Evolutionary conservation across 768 basidiomycete genomes (phyloP), one percentile per base, ranked within the genome.

Genomic region (Pulveroboletus frians): DNA sequence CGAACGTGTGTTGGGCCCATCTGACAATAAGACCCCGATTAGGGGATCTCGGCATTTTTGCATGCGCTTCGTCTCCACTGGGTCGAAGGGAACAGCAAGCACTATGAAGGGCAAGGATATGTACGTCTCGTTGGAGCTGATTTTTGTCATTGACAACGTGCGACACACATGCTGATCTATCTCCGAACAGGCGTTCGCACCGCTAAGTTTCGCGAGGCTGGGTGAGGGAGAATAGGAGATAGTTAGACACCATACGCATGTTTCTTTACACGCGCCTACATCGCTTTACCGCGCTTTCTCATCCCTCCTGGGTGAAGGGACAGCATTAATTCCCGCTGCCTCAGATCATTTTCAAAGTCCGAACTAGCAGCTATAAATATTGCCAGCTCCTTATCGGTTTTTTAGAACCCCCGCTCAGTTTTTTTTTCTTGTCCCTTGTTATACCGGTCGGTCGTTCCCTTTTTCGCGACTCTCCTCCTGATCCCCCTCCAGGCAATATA

Each of bases 31-130:
- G 31, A 42, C 34, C 5, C 45, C 21, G 51, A 52, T 42, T 59
- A 93, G 89, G 93, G 95, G 57, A 76, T 97, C 30, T 92, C 88
- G 61, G 95, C 95, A 32, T 97, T 98, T 75, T 70, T 97, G 68
- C 95, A 98, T 68, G 95, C 95, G 7, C 79, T 98, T 54, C 84
- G 95, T 62, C 77, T 97, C 58, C 95, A 97, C 70, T 98, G 95
- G 92, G 95, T 97, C 51, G 94, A 98, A 70, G 91, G 86, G 46
- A 96, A 95, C 74, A 93, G 92, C 72, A 95, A 96, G 76, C 92
- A 93, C 64, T 95, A 87, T 65, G 82, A 88, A 68, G 92, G 89
- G 30, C 87, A 80, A 51, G 92, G 92, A 67, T 81, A 92, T 75
- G 90, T 92, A 72, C 68, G 86, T 84, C 26, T 47, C 21, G 21